A percentile compares a stretch with the other conserved stretches of the same genome.
Conservation (phyloP, 106 monocot species). For the Xerophyta viscosa region DNA sequence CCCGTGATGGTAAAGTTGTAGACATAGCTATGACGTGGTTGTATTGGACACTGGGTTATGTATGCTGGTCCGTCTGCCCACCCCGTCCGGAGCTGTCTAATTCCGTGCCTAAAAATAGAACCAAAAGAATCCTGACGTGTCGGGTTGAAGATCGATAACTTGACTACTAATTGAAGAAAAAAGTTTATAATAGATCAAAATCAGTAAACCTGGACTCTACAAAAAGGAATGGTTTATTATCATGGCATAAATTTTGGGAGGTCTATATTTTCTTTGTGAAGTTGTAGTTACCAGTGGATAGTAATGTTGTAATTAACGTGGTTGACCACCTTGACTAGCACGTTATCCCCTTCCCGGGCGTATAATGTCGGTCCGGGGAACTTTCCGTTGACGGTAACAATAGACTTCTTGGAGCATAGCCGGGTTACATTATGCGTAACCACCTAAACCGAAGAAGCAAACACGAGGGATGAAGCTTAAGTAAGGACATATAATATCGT, state of each 20-base stretch:
- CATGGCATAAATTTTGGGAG: too few relatives aligned
- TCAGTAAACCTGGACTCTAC: too few relatives aligned
- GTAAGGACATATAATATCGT: too few relatives aligned
- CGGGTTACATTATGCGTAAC: slow-evolving; percentile 21
- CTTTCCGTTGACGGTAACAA: slow-evolving; percentile 41
- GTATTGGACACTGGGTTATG: slow-evolving; percentile 48
- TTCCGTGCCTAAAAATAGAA: slow-evolving; percentile 26
- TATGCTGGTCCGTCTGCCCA: slow-evolving; percentile 53
- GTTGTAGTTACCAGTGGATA: slow-evolving; percentile 35
- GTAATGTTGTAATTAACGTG: slow-evolving; percentile 30
- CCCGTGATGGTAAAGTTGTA: slow-evolving; percentile 46
- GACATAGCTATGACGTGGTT: slow-evolving; percentile 28
- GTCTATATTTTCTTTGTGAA: too few relatives aligned
- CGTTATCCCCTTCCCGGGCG: slow-evolving; percentile 34
- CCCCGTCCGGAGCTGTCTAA: slow-evolving; percentile 27
- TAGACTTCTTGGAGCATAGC: slow-evolving; percentile 34
- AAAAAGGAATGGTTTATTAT: too few relatives aligned
- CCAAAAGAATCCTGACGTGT: neutral
- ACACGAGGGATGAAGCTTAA: too few relatives aligned
- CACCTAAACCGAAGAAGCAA: slow-evolving; percentile 16
- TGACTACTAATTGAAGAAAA: neutral
- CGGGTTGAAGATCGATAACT: neutral
- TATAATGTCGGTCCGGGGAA: slow-evolving; percentile 38
- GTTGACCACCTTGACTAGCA: slow-evolving; percentile 36
- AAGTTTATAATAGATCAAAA: too few relatives aligned